These are phyloP conservation scores for Plasmodium falciparum DNA, from an alignment of 169 alveolate genomes.

Conservation along the genomic window DNA sequence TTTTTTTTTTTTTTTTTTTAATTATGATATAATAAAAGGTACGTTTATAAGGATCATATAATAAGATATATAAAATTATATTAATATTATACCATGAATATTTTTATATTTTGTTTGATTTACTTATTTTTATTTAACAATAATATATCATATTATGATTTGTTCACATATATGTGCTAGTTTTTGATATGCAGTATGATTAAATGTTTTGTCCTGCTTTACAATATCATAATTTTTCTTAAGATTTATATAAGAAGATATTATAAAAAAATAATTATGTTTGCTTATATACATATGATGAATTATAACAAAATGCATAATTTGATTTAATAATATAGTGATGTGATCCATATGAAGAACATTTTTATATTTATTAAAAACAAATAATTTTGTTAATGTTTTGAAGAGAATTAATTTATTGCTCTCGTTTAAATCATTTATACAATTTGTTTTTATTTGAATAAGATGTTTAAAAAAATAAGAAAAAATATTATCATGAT, in stretches of 20 bases:
- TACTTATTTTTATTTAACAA: too few relatives aligned
- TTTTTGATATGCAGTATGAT: neutral
- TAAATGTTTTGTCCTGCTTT: neutral
- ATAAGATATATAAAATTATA: too few relatives aligned
- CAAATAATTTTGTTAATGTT: neutral
- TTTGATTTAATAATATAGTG: neutral
- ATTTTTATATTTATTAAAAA: neutral
- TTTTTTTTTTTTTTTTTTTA: too few relatives aligned
- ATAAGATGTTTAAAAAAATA: neutral
- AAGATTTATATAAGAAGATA: neutral
- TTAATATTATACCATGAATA: too few relatives aligned
- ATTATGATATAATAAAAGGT: too few relatives aligned
- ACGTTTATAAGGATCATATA: too few relatives aligned
- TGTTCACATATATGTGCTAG: too few relatives aligned
- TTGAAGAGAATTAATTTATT: slow-evolving; percentile 7
- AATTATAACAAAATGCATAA: neutral
- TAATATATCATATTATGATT: too few relatives aligned
- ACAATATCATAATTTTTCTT: neutral
- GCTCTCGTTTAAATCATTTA: neutral
- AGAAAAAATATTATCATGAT: neutral
- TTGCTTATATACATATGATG: slow-evolving; percentile 2
- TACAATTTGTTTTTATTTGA: neutral
- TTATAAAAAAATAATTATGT: slow-evolving; percentile 2
- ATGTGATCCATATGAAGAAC: neutral
- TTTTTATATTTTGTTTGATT: too few relatives aligned